Conservation (phyloP, 1,139 yeast genomes). For the Arxiozyma telluris region DNA sequence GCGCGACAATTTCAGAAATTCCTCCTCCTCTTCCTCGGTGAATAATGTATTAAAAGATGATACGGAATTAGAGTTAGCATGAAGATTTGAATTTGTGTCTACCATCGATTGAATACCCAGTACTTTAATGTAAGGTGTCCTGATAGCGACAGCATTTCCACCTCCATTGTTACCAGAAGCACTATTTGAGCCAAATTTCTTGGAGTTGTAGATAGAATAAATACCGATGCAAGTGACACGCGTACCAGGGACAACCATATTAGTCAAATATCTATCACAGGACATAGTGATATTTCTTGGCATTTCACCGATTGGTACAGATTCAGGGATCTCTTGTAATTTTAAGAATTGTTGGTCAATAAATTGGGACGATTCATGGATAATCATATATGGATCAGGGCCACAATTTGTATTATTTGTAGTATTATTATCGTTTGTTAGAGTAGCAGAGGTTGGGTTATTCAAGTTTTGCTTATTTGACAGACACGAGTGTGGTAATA, state of each 20-base stretch:
- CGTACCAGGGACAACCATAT: constrained; percentile 89
- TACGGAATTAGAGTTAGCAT: constrained; percentile 26
- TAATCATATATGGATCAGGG: constrained; percentile 83
- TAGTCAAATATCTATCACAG: constrained; percentile 83
- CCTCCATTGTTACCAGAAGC: constrained; percentile 18
- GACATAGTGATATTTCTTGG: constrained; percentile 88
- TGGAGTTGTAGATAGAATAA: constrained; percentile 78
- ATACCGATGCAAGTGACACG: constrained; percentile 88
- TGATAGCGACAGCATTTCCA: constrained; percentile 61
- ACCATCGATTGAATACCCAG: constrained; percentile 80
- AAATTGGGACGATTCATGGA: constrained; percentile 85
- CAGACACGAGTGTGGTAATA: constrained; percentile 63
- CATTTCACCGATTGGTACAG: constrained; percentile 98
- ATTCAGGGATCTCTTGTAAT: constrained; percentile 91
- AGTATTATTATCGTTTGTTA: constrained; percentile 11
- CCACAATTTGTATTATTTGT: constrained; percentile 55
- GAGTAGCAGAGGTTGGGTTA: constrained; percentile 32
- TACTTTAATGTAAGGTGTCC: constrained; percentile 84
- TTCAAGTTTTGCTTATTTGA: constrained; percentile 16
- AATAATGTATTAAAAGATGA: constrained; percentile 42
- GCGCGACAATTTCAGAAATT: constrained; percentile 71
- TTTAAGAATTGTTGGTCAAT: constrained; percentile 92
- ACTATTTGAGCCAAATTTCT: constrained; percentile 29
- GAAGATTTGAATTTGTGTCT: constrained; percentile 55
- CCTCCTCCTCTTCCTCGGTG: constrained; percentile 89